Evolutionary conservation across 2,329 filamentous ascomycete genomes (phyloP), one percentile per base, ranked within the genome.

Genomic region (Parafenestella ontariensis): DNA sequence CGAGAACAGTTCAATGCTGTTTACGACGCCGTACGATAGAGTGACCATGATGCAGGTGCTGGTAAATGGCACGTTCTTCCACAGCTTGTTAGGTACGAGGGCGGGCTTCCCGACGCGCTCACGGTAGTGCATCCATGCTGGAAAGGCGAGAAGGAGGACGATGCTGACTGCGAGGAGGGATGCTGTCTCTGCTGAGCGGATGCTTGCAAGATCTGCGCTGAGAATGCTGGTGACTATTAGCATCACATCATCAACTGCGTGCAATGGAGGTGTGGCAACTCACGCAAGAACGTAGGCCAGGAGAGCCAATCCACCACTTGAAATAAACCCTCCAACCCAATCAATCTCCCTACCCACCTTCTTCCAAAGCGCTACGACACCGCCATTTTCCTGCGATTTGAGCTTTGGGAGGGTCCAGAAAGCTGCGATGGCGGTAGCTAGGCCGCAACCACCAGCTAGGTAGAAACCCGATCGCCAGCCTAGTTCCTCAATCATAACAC

Each of bases 31-130:
- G 45, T 69, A 72, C 7, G 66, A 68, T 1, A 79, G 55, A 1
- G 73, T 58, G 7, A 79, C 72, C 64, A 65, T 82, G 9, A 81
- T 65, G 64, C 86, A 88, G 5, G 85, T 81, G 20, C 74, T 79
- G 0, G 83, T 78, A 61, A 89, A 89, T 0, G 80, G 70, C 0
- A 70, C 62, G 41, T 84, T 87, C 21, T 71, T 78, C 86, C 86
- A 89, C 0, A 89, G 53, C 3, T 50, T 53, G 52, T 72, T 71
- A 0, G 69, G 69, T 4, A 72, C 55, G 1, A 73, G 69, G 20
- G 68, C 66, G 17, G 65, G 51, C 33, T 62, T 56, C 5, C 58
- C 59, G 11, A 41, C 29, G 11, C 49, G 49, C 15, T 55, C 57
- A 11, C 66, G 68, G 46, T 66, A 62, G 18, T 77, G 53, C 68